Conservation (phyloP, 2,329 filamentous ascomycete genomes). For the Epichloe glyceriae region DNA sequence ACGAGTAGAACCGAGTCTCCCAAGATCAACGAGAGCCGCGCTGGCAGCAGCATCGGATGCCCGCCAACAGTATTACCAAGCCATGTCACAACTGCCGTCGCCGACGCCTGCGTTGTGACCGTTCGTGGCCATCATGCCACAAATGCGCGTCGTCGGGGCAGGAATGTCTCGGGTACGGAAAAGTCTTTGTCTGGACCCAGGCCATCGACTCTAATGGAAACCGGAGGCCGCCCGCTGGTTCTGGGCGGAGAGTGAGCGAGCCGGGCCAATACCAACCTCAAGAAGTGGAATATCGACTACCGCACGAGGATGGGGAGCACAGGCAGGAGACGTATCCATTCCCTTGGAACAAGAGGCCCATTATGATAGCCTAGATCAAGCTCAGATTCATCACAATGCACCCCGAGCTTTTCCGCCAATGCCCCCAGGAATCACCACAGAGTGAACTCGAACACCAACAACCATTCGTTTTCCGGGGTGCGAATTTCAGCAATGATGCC, state of each 20-base stretch:
- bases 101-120: constrained; percentile 48
- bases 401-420: not conserved
- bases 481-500: not conserved
- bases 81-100: constrained; percentile 50
- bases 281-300: not conserved
- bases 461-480: not conserved
- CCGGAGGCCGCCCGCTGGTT: constrained; percentile 20
- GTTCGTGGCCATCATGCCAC: constrained; percentile 43
- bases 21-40: not conserved
- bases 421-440: not conserved
- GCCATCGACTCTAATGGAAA: constrained; percentile 37
- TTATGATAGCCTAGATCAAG: not conserved
- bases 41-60: constrained; percentile 11
- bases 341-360: not conserved
- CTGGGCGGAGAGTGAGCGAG: constrained; percentile 5
- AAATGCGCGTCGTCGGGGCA: constrained; percentile 44
- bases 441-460: not conserved
- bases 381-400: not conserved
- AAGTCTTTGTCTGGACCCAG: constrained; percentile 46
- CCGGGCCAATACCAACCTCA: not conserved
- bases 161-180: constrained; percentile 49
- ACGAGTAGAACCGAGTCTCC: not conserved
- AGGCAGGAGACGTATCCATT: not conserved
- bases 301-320: not conserved
- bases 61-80: constrained; percentile 25